Percentiles rank a stretch among this genome's conserved stretches.
These are phyloP conservation scores for Neoascochyta sp. DNA, from an alignment of 2,329 filamentous ascomycete species.

Conservation along the genomic window DNA sequence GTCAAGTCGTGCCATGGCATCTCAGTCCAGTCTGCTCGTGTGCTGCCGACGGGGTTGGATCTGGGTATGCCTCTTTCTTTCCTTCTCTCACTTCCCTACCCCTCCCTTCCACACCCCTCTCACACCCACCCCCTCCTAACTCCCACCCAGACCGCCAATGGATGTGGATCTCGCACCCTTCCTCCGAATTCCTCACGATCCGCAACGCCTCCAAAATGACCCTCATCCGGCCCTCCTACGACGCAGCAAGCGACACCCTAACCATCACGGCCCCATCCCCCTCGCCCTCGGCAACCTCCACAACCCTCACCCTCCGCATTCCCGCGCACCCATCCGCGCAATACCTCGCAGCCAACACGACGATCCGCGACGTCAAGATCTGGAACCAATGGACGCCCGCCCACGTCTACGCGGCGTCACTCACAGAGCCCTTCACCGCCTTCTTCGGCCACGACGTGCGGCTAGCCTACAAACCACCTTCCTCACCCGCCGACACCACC, in stretches of 20 bases:
- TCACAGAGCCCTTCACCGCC: slow-evolving; percentile 53
- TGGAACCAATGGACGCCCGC: slow-evolving; percentile 59
- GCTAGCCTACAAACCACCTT: slow-evolving; percentile 60
- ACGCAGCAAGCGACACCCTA: slow-evolving; percentile 45
- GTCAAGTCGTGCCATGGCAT: slow-evolving; percentile 66
- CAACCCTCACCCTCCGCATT: slow-evolving; percentile 45
- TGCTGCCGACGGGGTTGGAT: slow-evolving; percentile 57
- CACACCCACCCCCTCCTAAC: too few relatives aligned
- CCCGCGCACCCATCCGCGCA: slow-evolving; percentile 52
- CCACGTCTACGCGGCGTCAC: slow-evolving; percentile 49
- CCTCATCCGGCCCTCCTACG: slow-evolving; percentile 55
- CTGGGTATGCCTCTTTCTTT: slow-evolving; percentile 34
- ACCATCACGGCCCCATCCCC: slow-evolving; percentile 48
- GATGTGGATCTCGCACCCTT: slow-evolving; percentile 60
- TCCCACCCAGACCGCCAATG: slow-evolving; percentile 54
- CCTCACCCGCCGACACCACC: slow-evolving; percentile 35
- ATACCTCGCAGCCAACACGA: slow-evolving; percentile 56
- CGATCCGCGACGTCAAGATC: slow-evolving; percentile 50
- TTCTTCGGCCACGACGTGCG: slow-evolving; percentile 56
- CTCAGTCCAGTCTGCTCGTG: slow-evolving; percentile 49
- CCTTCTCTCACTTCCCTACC: too few relatives aligned
- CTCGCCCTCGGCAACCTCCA: slow-evolving; percentile 26
- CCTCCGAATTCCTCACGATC: slow-evolving; percentile 59
- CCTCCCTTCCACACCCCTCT: too few relatives aligned
- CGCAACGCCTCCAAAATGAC: slow-evolving; percentile 60